Evolutionary conservation across 1,284 basidiomycete genomes (phyloP).

Genomic region (Sporisorium graminicola): DNA sequence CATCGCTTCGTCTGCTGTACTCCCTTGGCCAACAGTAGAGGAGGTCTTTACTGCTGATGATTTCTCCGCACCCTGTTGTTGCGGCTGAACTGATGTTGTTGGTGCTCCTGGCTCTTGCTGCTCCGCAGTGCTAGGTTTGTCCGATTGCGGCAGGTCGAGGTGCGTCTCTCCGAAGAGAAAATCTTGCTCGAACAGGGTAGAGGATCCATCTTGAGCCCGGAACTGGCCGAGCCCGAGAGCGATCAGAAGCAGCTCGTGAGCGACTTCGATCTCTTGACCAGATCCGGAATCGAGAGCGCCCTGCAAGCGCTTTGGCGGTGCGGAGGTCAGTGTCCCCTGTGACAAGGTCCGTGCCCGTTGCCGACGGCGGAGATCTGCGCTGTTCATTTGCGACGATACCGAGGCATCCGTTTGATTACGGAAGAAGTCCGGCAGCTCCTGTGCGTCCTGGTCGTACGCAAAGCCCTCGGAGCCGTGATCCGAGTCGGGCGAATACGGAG

Average conservation of each 20-base stretch:
- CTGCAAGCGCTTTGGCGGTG: conserved; percentile 30
- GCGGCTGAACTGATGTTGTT: not conserved
- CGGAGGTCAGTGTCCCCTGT: conserved; percentile 5
- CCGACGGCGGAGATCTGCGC: conserved; percentile 13
- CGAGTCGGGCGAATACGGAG: conserved; percentile 13
- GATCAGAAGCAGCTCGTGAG: conserved; percentile 59
- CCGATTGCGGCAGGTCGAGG: conserved; percentile 22
- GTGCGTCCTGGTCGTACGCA: conserved; percentile 53
- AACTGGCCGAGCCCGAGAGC: conserved; percentile 62
- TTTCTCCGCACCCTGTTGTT: not conserved
- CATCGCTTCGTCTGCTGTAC: conserved; percentile 15
- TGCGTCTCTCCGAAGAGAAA: conserved; percentile 54
- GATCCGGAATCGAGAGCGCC: conserved; percentile 39
- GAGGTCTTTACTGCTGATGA: not conserved
- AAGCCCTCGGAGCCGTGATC: conserved; percentile 35
- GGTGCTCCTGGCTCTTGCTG: not conserved
- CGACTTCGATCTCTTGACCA: conserved; percentile 51
- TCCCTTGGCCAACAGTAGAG: not conserved
- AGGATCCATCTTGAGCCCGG: conserved; percentile 55
- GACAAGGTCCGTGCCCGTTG: conserved; percentile 28
- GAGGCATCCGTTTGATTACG: conserved; percentile 7
- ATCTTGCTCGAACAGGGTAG: conserved; percentile 62
- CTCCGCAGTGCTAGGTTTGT: not conserved
- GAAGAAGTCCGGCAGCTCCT: conserved; percentile 47
- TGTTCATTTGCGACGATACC: not conserved